phyloP scores from a whole-genome alignment of 495 filamentous ascomycete species.

The Xylaria intraflava region DNA sequence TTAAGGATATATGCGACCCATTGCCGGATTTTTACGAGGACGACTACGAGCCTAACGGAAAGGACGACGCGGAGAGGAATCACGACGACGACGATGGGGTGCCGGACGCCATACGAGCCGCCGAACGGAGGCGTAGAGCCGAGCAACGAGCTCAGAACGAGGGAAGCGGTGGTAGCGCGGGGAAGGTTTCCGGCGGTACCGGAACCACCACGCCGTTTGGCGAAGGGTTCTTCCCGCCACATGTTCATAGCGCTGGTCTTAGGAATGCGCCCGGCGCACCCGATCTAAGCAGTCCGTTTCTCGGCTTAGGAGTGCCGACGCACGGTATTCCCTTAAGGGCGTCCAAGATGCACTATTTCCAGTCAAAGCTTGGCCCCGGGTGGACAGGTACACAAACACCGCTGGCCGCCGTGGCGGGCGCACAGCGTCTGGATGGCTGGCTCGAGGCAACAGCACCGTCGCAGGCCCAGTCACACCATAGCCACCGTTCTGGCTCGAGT shows the following conservation, averaged over 20 bases:
- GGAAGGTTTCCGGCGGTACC: neutral
- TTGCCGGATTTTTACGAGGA: conserved; percentile 95
- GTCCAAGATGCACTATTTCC: conserved; percentile 86
- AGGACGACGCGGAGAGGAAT: conserved; percentile 32
- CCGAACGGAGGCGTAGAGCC: conserved; percentile 38
- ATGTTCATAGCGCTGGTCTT: conserved; percentile 29
- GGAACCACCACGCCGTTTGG: conserved; percentile 13
- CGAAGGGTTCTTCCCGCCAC: conserved; percentile 28
- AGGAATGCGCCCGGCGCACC: conserved; percentile 23
- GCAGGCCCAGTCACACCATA: neutral
- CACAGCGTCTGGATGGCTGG: conserved; percentile 38
- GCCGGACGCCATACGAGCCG: conserved; percentile 34
- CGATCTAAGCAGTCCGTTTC: conserved; percentile 57
- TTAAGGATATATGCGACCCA: conserved; percentile 95
- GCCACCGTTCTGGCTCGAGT: neutral
- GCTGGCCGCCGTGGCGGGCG: conserved; percentile 77
- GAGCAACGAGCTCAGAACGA: conserved; percentile 25
- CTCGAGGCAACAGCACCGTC: conserved; percentile 19
- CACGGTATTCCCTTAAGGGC: conserved; percentile 72
- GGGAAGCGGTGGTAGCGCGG: conserved; percentile 12
- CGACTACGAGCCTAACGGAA: conserved; percentile 50
- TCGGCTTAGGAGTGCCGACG: conserved; percentile 53
- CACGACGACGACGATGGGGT: conserved; percentile 29
- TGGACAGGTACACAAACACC: conserved; percentile 83
- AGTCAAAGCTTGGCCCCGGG: conserved; percentile 70